Conservation (phyloP, 345 rosid genomes). For the Corchorus capsularis region DNA sequence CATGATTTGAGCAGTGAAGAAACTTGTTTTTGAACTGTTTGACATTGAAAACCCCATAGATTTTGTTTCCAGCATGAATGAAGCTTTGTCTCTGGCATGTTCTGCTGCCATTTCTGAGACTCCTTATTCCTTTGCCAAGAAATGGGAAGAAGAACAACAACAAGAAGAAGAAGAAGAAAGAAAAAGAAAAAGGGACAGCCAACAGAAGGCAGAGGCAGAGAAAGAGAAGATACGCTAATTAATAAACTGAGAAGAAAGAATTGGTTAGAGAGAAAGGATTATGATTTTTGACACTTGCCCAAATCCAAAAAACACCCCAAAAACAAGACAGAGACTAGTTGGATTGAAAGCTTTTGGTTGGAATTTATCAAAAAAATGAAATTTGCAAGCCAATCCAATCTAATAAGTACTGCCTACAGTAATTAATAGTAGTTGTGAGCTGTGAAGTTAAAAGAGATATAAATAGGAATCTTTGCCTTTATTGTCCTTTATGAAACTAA, state of each 20-base stretch:
- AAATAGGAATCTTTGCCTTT: neutral
- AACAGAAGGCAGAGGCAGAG: neutral
- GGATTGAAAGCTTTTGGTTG: neutral
- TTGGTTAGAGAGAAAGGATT: neutral
- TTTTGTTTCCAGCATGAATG: conserved; percentile 20
- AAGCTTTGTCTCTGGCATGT: conserved; percentile 8
- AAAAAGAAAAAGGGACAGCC: neutral
- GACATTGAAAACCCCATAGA: neutral
- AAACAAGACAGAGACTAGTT: neutral
- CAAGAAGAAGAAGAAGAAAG: neutral
- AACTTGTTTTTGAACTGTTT: conserved; percentile 11
- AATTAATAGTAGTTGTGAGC: neutral
- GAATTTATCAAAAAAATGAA: neutral
- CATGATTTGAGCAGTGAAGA: conserved; percentile 35
- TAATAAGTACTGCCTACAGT: neutral
- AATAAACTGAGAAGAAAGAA: neutral
- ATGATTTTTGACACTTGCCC: neutral
- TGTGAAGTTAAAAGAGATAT: neutral
- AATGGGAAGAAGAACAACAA: neutral
- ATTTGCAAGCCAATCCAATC: neutral
- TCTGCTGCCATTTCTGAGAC: conserved; percentile 19
- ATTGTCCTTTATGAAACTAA: neutral
- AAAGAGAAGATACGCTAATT: neutral
- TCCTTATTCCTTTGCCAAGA: conserved; percentile 1
- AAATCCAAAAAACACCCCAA: neutral